phyloP scores from a whole-genome alignment of 2,329 filamentous ascomycete species.

The Botryotinia calthae region DNA sequence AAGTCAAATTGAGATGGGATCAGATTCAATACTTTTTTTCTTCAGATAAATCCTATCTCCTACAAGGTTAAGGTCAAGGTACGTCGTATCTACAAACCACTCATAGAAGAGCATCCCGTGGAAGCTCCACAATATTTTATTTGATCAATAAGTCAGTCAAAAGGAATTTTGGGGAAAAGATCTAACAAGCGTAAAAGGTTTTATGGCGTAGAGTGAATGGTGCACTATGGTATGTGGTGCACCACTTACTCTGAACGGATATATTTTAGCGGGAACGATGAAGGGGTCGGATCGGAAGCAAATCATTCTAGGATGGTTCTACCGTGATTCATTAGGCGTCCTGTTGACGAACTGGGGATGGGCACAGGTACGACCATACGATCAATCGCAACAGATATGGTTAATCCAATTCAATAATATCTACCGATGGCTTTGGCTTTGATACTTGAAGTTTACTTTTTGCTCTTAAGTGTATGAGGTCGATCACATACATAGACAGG shows the following conservation, averaged over 20 bases:
- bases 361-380: slow-evolving; percentile 13
- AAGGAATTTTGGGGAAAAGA: not conserved
- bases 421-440: not conserved
- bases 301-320: not conserved
- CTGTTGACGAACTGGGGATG: not conserved
- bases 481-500: not conserved
- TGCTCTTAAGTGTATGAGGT: not conserved
- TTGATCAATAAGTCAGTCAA: not conserved
- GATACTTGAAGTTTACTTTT: not conserved
- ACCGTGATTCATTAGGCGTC: not conserved
- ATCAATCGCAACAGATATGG: not conserved
- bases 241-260: not conserved
- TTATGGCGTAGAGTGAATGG: not conserved
- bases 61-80: not conserved
- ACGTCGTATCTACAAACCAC: not conserved
- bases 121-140: not conserved
- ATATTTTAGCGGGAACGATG: not conserved
- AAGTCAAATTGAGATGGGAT: not conserved
- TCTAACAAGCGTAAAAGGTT: not conserved
- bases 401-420: not conserved
- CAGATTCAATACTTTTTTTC: not conserved
- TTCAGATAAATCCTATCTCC: not conserved
- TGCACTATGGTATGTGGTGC: not conserved
- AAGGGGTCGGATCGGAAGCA: not conserved
- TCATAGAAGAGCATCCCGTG: not conserved